Evolutionary conservation across 805 yeast genomes (phyloP), one percentile per base, ranked within the genome.

Genomic region (Myxozyma udenii): DNA sequence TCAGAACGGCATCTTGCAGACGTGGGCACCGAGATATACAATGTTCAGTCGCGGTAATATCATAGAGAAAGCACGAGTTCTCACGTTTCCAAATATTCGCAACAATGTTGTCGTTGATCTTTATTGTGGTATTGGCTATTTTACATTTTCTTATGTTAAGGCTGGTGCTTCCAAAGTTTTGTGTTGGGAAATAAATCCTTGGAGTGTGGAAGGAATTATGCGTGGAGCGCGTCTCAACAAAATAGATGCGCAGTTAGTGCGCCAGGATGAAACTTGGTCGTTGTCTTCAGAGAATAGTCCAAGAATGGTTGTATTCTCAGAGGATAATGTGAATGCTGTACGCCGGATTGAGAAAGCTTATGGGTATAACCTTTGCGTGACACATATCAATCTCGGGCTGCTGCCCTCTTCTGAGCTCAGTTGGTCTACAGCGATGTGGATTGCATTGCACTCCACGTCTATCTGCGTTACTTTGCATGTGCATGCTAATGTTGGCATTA

Each of bases 11-110:
- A 79, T 87, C 2, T 71, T 65, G 56, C 96, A 87, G 62, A 74
- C 77, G 7, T 87, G 96, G 96, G 87, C 91, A 4, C 96, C 96
- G 1, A 65, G 75, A 48, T 83, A 80, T 62, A 86, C 95, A 1
- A 87, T 87, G 96, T 88, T 88, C 64, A 83, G 90, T 44, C 68
- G 96, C 18, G 96, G 96, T 1, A 87, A 87, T 64, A 78, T 88
- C 61, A 84, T 84, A 57, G 96, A 87, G 63, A 87, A 87, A 65
- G 75, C 79, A 12, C 67, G 96, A 19, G 74, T 87, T 0, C 63
- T 86, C 37, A 65, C 66, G 0, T 78, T 71, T 48, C 40, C 49
- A 1, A 62, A 70, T 25, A 65, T 81, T 1, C 46, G 60, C 7
- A 72, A 66, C 11, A 70, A 72, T 0, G 74, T 71, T 21, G 79